Evolutionary conservation across 2,329 filamentous ascomycete genomes (phyloP).

Genomic region (Aspergillus sp.): DNA sequence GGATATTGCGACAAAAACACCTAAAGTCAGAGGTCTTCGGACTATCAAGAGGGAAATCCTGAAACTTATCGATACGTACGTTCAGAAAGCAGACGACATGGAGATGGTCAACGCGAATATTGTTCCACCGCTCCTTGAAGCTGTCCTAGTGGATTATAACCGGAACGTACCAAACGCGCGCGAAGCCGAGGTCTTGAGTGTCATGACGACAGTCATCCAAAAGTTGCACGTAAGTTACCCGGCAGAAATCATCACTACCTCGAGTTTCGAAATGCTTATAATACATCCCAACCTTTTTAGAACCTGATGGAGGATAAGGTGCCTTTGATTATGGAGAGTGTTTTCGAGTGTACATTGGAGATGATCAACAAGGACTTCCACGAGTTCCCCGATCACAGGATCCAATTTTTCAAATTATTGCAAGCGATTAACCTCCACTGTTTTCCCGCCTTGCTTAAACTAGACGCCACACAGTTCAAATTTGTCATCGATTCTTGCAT

Average conservation of each 20-base stretch:
- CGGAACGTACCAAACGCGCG: constrained; percentile 93
- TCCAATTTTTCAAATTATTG: constrained; percentile 98
- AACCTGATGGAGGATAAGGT: constrained; percentile 98
- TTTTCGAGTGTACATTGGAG: constrained; percentile 96
- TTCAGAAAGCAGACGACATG: constrained; percentile 95
- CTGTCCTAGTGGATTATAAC: constrained; percentile 93
- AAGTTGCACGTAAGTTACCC: constrained; percentile 80
- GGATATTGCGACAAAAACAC: constrained; percentile 94
- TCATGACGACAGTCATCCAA: constrained; percentile 95
- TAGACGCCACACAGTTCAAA: constrained; percentile 97
- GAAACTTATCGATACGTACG: constrained; percentile 96
- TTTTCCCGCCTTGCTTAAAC: constrained; percentile 89
- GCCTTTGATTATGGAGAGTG: constrained; percentile 94
- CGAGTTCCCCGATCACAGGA: constrained; percentile 95
- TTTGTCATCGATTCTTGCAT: constrained; percentile 99
- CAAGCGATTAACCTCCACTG: constrained; percentile 96
- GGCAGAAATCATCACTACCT: not conserved
- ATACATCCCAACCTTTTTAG: constrained; percentile 50
- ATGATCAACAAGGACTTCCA: constrained; percentile 99
- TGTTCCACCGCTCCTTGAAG: constrained; percentile 92
- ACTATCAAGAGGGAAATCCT: constrained; percentile 99
- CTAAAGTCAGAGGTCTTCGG: constrained; percentile 87
- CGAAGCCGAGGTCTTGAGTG: constrained; percentile 93
- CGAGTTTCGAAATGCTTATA: not conserved
- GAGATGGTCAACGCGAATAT: constrained; percentile 91